These are phyloP conservation scores for Fusarium globosum DNA, from an alignment of 2,329 filamentous ascomycete species.

Conservation along the genomic window DNA sequence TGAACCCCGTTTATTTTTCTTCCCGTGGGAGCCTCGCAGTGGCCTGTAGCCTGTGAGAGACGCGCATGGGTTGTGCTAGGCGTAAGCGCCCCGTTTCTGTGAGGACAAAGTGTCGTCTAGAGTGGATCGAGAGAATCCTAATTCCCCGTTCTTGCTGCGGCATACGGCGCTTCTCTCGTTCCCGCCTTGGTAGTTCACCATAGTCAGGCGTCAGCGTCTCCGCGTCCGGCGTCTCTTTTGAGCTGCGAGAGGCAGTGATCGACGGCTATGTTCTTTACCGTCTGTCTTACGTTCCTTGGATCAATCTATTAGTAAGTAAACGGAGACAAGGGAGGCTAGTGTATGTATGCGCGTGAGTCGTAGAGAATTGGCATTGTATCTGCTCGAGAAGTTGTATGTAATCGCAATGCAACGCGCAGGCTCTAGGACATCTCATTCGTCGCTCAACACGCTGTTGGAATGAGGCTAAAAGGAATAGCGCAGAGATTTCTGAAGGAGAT, in stretches of 20 bases:
- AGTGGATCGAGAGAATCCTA: slow-evolving; percentile 12
- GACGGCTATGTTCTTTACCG: slow-evolving; percentile 9
- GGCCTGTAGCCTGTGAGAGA: slow-evolving; percentile 24
- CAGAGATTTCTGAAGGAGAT: slow-evolving; percentile 21
- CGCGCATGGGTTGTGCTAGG: slow-evolving; percentile 3
- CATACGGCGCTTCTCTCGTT: slow-evolving; percentile 30
- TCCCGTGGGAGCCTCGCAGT: slow-evolving; percentile 28
- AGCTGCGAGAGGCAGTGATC: slow-evolving; percentile 27
- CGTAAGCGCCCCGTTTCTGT: slow-evolving; percentile 28
- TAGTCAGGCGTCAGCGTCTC: slow-evolving; percentile 26
- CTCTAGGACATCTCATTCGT: slow-evolving; percentile 15
- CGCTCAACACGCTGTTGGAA: background rate
- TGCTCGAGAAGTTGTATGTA: slow-evolving; percentile 13
- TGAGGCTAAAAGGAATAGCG: slow-evolving; percentile 30
- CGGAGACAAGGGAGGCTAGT: slow-evolving; percentile 21
- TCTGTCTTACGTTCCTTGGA: slow-evolving; percentile 3
- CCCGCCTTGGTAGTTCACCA: slow-evolving; percentile 10
- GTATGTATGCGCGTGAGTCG: slow-evolving; percentile 25
- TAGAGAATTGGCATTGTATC: slow-evolving; percentile 4
- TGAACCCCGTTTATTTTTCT: slow-evolving; percentile 12
- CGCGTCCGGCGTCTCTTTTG: slow-evolving; percentile 33
- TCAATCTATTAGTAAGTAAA: slow-evolving; percentile 17
- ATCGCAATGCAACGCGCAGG: slow-evolving; percentile 11
- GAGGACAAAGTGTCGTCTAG: slow-evolving; percentile 25
- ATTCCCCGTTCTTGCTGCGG: slow-evolving; percentile 23